Conservation (phyloP, 169 alveolate species). For the Eimeria acervulina region DNA sequence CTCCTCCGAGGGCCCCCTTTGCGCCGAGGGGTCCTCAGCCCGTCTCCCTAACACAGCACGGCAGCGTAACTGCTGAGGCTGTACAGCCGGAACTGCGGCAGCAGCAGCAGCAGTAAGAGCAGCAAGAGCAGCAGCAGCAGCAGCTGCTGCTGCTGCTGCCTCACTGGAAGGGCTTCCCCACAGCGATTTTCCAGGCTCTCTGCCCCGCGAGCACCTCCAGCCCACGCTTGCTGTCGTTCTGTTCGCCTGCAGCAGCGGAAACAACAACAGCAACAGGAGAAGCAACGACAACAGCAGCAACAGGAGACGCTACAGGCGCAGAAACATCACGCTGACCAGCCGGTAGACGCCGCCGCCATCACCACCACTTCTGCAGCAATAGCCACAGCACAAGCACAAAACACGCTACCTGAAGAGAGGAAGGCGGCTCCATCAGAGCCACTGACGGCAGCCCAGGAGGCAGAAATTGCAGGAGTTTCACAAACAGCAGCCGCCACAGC, state of each 20-base stretch:
- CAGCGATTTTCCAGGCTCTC: background rate
- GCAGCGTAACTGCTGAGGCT: slow-evolving; percentile 5
- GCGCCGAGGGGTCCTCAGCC: background rate
- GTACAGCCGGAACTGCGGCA: background rate
- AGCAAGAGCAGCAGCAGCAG: background rate
- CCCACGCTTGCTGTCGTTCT: background rate
- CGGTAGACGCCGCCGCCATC: no score
- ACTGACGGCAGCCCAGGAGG: no score
- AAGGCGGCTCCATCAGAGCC: no score
- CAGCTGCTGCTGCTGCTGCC: slow-evolving; percentile 14
- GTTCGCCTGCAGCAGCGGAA: background rate
- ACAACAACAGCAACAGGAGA: background rate
- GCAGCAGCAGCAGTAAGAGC: background rate
- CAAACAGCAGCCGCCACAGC: background rate
- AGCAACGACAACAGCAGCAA: background rate
- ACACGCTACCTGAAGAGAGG: no score
- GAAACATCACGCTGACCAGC: background rate
- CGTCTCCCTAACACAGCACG: background rate
- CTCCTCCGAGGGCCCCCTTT: slow-evolving; percentile 5
- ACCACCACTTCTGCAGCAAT: no score
- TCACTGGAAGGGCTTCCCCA: background rate
- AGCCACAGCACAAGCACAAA: no score
- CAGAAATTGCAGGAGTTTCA: background rate
- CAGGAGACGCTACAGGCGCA: background rate
- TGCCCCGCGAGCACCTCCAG: background rate